These are phyloP conservation scores for Crepidotus variabilis DNA, from an alignment of 768 basidiomycete genomes.

Conservation along the genomic window DNA sequence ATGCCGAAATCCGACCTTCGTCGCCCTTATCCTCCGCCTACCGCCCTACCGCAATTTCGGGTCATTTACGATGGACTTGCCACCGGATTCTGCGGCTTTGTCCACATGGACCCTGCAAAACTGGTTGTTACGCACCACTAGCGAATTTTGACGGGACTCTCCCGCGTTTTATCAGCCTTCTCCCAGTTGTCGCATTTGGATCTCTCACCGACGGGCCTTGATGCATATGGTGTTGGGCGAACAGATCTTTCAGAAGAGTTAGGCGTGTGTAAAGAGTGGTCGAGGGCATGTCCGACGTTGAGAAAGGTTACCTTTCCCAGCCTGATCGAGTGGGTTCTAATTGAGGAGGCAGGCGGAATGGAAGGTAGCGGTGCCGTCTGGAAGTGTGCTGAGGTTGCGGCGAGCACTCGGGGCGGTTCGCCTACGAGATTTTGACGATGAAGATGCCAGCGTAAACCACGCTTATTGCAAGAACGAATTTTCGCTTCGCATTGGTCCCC, in stretches of 20 bases:
- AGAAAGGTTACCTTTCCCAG: slow-evolving; percentile 54
- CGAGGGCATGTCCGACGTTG: slow-evolving; percentile 48
- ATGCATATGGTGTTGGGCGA: slow-evolving; percentile 32
- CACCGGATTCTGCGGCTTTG: too few species aligned
- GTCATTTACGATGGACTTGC: too few species aligned
- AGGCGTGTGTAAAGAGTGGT: slow-evolving; percentile 51
- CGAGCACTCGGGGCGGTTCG: not conserved
- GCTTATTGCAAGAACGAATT: too few species aligned
- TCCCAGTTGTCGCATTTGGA: slow-evolving; percentile 48
- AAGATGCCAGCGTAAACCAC: too few species aligned
- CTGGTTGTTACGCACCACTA: slow-evolving; percentile 20
- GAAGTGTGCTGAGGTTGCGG: not conserved
- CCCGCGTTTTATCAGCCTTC: slow-evolving; percentile 53
- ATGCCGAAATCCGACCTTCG: not conserved
- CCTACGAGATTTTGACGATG: too few species aligned
- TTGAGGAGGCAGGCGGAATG: slow-evolving; percentile 26
- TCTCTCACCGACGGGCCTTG: slow-evolving; percentile 55
- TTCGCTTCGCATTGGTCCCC: too few species aligned
- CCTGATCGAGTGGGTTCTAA: slow-evolving; percentile 45
- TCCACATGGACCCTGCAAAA: not conserved
- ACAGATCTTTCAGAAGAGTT: slow-evolving; percentile 45
- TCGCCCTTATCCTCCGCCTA: not conserved
- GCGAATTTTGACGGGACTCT: slow-evolving; percentile 56
- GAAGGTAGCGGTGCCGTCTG: slow-evolving; percentile 12
- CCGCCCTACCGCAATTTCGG: too few species aligned